phyloP scores from a whole-genome alignment of 352 stramenopile species.

The Phytophthora fragariaefolia region DNA sequence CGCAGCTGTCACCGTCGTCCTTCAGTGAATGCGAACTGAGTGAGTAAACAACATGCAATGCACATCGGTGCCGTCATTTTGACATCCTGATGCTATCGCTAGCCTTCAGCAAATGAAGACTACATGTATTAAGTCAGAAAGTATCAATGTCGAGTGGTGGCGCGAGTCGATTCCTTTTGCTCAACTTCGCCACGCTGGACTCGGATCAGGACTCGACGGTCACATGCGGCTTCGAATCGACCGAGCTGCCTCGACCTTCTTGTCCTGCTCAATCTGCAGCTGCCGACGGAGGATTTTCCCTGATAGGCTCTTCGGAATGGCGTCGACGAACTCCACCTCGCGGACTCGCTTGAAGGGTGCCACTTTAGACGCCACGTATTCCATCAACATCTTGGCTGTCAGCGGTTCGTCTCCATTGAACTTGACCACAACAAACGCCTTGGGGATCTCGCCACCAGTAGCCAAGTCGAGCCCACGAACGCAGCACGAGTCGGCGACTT shows the following conservation, averaged over 20 bases:
- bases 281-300: constrained; percentile 91
- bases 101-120: too few species aligned
- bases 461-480: constrained; percentile 60
- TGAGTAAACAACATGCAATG: too few species aligned
- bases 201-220: neutral
- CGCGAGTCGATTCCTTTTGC: too few species aligned
- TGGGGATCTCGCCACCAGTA: constrained; percentile 87
- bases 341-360: constrained; percentile 87
- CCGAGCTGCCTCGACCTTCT: constrained; percentile 35
- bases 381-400: constrained; percentile 36
- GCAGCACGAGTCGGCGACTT: constrained; percentile 82
- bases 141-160: too few species aligned
- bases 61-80: too few species aligned
- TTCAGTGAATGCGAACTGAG: too few species aligned
- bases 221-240: constrained; percentile 17
- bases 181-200: neutral
- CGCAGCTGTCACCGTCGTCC: too few species aligned
- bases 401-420: constrained; percentile 22
- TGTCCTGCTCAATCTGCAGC: constrained; percentile 58
- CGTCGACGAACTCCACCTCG: constrained; percentile 85
- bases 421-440: constrained; percentile 90
- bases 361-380: constrained; percentile 85
- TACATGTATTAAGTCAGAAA: too few species aligned
- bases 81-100: too few species aligned
- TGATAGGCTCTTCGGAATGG: constrained; percentile 87